Evolutionary conservation across 2,329 filamentous ascomycete species (phyloP).

Genomic region (Helminthosporium solani): DNA sequence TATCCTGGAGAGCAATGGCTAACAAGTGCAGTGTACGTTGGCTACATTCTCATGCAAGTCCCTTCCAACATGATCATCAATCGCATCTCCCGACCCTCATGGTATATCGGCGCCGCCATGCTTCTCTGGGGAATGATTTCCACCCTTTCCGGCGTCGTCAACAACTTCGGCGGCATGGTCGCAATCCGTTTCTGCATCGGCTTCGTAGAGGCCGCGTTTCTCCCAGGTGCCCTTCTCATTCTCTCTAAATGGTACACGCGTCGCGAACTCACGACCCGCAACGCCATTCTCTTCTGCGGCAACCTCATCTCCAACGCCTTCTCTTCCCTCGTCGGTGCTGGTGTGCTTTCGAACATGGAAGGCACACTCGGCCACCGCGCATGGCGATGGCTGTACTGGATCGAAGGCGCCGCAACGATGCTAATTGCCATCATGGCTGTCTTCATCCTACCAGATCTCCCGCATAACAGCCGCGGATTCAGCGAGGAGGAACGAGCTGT

Average conservation of each 20-base stretch:
- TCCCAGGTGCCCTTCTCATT: constrained; percentile 64
- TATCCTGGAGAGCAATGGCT: background rate
- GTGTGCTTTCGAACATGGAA: constrained; percentile 43
- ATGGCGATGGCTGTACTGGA: constrained; percentile 47
- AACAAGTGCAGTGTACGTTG: constrained; percentile 18
- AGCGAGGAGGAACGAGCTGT: constrained; percentile 49
- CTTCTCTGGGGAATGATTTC: constrained; percentile 44
- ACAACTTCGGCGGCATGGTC: constrained; percentile 41
- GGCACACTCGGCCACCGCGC: constrained; percentile 37
- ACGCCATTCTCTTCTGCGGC: constrained; percentile 46
- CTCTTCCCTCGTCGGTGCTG: constrained; percentile 47
- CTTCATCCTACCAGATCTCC: constrained; percentile 38
- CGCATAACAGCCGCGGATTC: constrained; percentile 48
- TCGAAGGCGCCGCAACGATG: constrained; percentile 39
- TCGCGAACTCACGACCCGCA: constrained; percentile 45
- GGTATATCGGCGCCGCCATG: constrained; percentile 42
- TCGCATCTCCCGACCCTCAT: constrained; percentile 32
- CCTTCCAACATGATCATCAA: constrained; percentile 48
- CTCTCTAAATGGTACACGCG: constrained; percentile 68
- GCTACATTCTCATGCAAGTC: constrained; percentile 21
- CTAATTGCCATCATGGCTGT: constrained; percentile 31
- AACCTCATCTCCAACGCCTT: constrained; percentile 48
- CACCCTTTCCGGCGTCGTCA: constrained; percentile 34
- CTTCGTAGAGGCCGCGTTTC: constrained; percentile 50
- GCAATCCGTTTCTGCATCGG: constrained; percentile 41